Evolutionary conservation across 1,284 basidiomycete genomes (phyloP), one percentile per base, ranked within the genome.

Genomic region (Abortiporus biennis): DNA sequence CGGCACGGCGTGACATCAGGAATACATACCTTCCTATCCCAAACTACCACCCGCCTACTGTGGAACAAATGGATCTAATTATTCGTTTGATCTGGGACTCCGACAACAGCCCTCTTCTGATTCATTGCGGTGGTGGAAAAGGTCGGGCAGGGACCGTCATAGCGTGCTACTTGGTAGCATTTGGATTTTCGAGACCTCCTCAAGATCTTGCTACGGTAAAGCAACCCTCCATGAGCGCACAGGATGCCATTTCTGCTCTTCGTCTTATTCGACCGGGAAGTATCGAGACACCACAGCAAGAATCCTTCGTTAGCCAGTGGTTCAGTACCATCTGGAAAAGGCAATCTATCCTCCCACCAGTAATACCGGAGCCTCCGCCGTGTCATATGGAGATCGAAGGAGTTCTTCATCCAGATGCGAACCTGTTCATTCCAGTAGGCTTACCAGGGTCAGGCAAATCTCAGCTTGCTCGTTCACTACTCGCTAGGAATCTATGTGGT

Each of bases 71-170:
- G 70, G 76, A 79, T 52, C 52, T 76, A 31, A 62, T 79, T 42
- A 64, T 77, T 45, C 57, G 64, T 13, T 54, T 76, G 8, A 58
- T 78, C 13, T 57, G 65, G 4, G 69, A 75, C 34, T 57, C 63
- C 12, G 55, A 57, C 16, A 70, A 73, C 9, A 54, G 69, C 4
- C 73, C 76, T 0, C 49, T 76, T n/a, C 57, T 80, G 6, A 61
- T 80, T 8, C 78, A 81, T 49, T 80, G 78, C 51, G 78, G 75
- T 13, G 78, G 77, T 2, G 79, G 78, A 1, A 78, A 78, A 49
- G 78, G 78, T 0, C 68, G 78, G 12, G 77, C 78, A 15, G 78
- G 79, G 8, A 79, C 76, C 0, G 72, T 80, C 1, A 68, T 73
- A 4, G 78, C 78, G 0, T 79, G 76, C 49, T 78, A 78, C 49